Percentiles rank a stretch among this genome's conserved stretches.
These are phyloP conservation scores for Xylaria sp. DNA, from an alignment of 2,329 filamentous ascomycete genomes.

Conservation along the genomic window DNA sequence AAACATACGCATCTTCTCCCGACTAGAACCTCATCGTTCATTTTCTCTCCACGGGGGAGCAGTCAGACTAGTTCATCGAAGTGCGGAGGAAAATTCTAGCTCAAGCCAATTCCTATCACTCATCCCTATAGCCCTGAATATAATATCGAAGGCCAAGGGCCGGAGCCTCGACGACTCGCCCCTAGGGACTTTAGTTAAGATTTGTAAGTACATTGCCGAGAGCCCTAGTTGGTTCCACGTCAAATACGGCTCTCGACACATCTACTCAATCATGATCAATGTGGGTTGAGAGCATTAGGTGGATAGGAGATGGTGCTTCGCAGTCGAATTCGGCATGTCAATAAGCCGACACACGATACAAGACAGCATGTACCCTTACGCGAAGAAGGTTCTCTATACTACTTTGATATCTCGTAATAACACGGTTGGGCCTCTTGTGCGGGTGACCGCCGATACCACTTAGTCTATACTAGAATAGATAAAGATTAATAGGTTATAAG, in stretches of 20 bases:
- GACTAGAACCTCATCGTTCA: background rate
- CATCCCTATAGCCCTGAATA: background rate
- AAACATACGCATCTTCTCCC: background rate
- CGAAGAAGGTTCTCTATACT: background rate
- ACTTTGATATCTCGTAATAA: background rate
- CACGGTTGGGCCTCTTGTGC: background rate
- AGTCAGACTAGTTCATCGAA: background rate
- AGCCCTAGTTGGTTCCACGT: slow-evolving; percentile 8
- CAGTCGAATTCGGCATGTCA: background rate
- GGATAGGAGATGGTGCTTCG: slow-evolving; percentile 10
- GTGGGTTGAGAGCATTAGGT: slow-evolving; percentile 4
- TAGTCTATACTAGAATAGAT: background rate
- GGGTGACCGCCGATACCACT: background rate
- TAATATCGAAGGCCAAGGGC: background rate
- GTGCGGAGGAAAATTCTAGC: background rate
- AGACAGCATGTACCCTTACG: background rate
- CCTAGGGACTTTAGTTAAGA: background rate
- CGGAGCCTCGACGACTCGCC: slow-evolving; percentile 9
- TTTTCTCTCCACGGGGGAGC: background rate
- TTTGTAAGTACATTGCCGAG: slow-evolving; percentile 17
- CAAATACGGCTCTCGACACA: background rate
- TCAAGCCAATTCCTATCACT: too few species aligned
- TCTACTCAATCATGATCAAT: background rate
- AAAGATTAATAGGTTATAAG: background rate
- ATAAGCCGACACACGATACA: background rate